These are phyloP conservation scores for Lepidium africanum DNA, from an alignment of 345 rosid genomes.

Conservation along the genomic window DNA sequence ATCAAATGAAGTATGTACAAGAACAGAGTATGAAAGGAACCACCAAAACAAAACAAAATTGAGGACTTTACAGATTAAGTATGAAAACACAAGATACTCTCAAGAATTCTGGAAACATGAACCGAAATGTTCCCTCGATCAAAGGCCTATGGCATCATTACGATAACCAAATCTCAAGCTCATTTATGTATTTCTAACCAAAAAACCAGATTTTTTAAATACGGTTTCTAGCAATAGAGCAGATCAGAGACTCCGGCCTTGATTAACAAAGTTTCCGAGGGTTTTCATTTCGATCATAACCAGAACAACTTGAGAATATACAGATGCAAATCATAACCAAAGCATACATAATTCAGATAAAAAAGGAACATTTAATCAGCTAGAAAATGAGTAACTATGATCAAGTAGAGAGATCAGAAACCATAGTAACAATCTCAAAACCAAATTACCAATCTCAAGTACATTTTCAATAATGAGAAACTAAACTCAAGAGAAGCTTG, in stretches of 20 bases:
- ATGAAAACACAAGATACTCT: background rate
- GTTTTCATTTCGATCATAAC: constrained; percentile 13
- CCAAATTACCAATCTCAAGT: background rate
- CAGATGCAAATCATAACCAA: background rate
- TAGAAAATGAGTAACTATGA: background rate
- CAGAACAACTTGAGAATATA: background rate
- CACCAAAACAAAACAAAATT: background rate
- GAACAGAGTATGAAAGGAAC: background rate
- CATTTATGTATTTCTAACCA: constrained; percentile 17
- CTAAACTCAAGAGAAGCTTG: background rate
- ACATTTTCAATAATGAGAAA: too few relatives aligned
- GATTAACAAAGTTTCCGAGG: constrained; percentile 3
- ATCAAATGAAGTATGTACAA: background rate
- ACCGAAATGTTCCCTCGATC: constrained; percentile 26
- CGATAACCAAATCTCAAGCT: constrained; percentile 24
- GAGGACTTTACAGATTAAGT: background rate
- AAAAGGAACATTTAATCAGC: background rate
- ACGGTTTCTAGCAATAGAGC: constrained; percentile 8
- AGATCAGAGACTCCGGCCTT: constrained; percentile 19
- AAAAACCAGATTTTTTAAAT: background rate
- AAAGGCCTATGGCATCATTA: constrained; percentile 24
- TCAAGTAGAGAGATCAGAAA: background rate
- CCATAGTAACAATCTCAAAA: background rate
- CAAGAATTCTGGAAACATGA: background rate
- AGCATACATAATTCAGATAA: background rate